A percentile compares a stretch with the other conserved stretches of the same genome.
Evolutionary conservation across 2,329 filamentous ascomycete genomes (phyloP).

Genomic region (Diaporthe caulivora): DNA sequence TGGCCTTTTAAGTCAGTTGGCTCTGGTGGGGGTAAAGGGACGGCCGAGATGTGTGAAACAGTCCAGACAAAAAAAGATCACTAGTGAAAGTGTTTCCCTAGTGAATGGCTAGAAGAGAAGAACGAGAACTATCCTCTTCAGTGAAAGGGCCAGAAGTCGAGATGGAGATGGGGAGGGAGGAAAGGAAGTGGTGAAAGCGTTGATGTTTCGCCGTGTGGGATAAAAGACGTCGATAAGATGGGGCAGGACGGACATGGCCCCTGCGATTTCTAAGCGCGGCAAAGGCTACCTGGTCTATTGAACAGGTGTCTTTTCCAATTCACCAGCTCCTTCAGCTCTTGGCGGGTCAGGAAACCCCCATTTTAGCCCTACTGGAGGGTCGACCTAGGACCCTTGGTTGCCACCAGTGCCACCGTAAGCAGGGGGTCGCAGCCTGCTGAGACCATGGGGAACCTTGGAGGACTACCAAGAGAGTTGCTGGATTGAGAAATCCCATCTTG

Average conservation of each 20-base stretch:
- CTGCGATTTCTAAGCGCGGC: slow-evolving; percentile 29
- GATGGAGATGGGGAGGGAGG: neutral
- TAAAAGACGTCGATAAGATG: slow-evolving; percentile 31
- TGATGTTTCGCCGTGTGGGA: neutral
- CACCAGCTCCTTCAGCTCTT: slow-evolving; percentile 29
- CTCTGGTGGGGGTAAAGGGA: neutral
- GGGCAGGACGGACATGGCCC: slow-evolving; percentile 15
- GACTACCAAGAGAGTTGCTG: slow-evolving; percentile 3
- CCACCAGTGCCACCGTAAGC: neutral
- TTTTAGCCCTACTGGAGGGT: slow-evolving; percentile 32
- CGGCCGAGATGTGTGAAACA: neutral
- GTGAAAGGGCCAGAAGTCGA: slow-evolving; percentile 10
- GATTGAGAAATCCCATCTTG: slow-evolving; percentile 20
- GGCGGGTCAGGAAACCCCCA: slow-evolving; percentile 22
- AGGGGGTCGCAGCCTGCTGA: slow-evolving; percentile 21
- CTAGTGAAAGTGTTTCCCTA: slow-evolving; percentile 22
- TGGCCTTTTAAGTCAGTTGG: slow-evolving; percentile 1
- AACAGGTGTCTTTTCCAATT: slow-evolving; percentile 36
- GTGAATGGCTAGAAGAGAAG: slow-evolving; percentile 36
- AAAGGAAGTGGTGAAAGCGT: slow-evolving; percentile 3
- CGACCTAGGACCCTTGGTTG: slow-evolving; percentile 25
- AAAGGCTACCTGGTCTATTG: slow-evolving; percentile 14
- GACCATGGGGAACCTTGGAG: slow-evolving; percentile 8
- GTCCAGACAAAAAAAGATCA: slow-evolving; percentile 9
- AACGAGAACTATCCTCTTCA: slow-evolving; percentile 21